Evolutionary conservation across 2,329 filamentous ascomycete species (phyloP), one percentile per base, ranked within the genome.

Genomic region (Sclerotinia subarctica): DNA sequence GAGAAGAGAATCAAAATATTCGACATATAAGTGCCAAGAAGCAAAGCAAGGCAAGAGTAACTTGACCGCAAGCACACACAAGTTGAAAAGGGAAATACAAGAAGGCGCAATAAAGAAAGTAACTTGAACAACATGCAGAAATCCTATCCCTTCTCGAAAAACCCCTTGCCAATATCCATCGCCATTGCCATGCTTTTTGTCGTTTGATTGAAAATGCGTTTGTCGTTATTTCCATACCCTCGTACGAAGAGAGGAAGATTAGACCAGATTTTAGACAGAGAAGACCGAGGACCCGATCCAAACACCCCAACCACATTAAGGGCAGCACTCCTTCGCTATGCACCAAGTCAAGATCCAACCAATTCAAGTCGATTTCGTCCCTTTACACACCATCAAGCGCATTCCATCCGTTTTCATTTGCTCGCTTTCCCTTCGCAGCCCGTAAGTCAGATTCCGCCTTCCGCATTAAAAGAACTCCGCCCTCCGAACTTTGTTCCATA

Each of bases 391-490:
- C 62, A 68, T 69, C 70, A 58, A 60, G 70, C 54, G 69, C 69
- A 62, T 67, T 59, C 56, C 58, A 62, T 54, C 66, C 66, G 56
- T 67, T 68, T 66, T 65, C 70, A 62, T 66, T 68, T 69, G 51
- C 67, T 64, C 64, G 68, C 69, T 70, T 68, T 57, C 68, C 58
- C 38, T 72, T 66, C 62, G 56, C 65, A 67, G 29, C 59, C 70
- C 66, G 64, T 60, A 69, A 63, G 71, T 70, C 72, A 73, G 68
- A 73, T 72, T 70, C 68, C 72, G 70, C 73, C 73, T 73, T 74
- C 76, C 75, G 75, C 76, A 77, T 77, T 74, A 77, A 77, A 70
- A 76, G 72, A 76, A 76, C 75, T 77, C 76, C 75, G 72, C 72
- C 71, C 74, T 73, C 73, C 66, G 35, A 56, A 68, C 66, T 64